Evolutionary conservation across 164 flowering plant species (phyloP).

Genomic region (Pachysandra terminalis): DNA sequence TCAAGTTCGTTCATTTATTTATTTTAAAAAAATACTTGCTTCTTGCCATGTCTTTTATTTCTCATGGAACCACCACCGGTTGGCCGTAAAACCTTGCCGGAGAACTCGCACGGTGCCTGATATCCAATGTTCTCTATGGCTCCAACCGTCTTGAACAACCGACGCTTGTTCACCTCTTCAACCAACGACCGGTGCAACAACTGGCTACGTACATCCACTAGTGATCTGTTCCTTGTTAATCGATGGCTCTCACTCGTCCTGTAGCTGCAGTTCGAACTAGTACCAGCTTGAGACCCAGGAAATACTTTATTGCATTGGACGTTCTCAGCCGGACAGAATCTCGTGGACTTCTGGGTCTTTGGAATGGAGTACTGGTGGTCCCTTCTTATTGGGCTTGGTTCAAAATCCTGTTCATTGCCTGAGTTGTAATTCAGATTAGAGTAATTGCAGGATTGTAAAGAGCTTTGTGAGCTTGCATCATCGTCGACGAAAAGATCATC

Average conservation of each 20-base stretch:
- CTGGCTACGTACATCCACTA: conserved; percentile 66
- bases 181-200: conserved; percentile 52
- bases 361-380: conserved; percentile 9
- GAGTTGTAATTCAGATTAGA: conserved; percentile 43
- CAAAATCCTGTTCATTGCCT: conserved; percentile 29
- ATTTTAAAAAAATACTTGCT: background rate
- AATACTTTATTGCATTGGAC: background rate
- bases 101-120: conserved; percentile 33
- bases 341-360: conserved; percentile 33
- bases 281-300: background rate
- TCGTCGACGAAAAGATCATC: conserved; percentile 37
- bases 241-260: conserved; percentile 1
- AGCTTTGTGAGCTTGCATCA: conserved; percentile 60
- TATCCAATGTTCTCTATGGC: conserved; percentile 75
- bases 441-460: conserved; percentile 41
- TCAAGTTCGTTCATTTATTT: background rate
- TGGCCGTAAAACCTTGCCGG: background rate
- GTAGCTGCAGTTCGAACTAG: conserved; percentile 1
- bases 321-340: conserved; percentile 45
- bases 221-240: conserved; percentile 35
- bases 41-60: background rate
- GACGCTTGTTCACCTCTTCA: conserved; percentile 54
- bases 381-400: conserved; percentile 17
- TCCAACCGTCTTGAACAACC: conserved; percentile 79
- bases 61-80: background rate